Evolutionary conservation across 352 stramenopile genomes (phyloP).

Genomic region (Phytophthora tentaculata): DNA sequence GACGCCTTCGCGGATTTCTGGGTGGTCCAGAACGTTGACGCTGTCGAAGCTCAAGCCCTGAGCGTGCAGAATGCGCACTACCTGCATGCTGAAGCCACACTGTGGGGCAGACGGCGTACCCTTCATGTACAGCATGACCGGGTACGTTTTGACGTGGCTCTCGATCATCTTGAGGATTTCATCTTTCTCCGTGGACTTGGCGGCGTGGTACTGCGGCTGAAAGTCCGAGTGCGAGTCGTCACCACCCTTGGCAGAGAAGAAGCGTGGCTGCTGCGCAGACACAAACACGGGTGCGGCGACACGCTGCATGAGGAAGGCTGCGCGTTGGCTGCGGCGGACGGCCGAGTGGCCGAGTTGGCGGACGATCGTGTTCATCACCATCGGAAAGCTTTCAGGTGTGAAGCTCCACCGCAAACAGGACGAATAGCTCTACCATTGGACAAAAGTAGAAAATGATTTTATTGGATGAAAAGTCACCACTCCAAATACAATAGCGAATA

Average conservation of each 20-base stretch:
- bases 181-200: slow-evolving; percentile 86
- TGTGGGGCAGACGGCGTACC: slow-evolving; percentile 96
- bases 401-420: not conserved
- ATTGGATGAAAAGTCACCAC: slow-evolving; percentile 2
- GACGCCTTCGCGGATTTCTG: slow-evolving; percentile 97
- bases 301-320: not conserved
- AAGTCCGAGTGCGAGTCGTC: slow-evolving; percentile 91
- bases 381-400: too few relatives aligned
- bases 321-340: slow-evolving; percentile 33
- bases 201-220: slow-evolving; percentile 85
- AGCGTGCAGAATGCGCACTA: slow-evolving; percentile 95
- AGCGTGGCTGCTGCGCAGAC: slow-evolving; percentile 12
- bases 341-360: slow-evolving; percentile 43
- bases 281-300: slow-evolving; percentile 4
- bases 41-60: slow-evolving; percentile 96
- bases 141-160: slow-evolving; percentile 91
- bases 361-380: slow-evolving; percentile 45
- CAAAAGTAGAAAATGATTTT: slow-evolving; percentile 4
- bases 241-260: slow-evolving; percentile 53
- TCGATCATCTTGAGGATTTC: slow-evolving; percentile 92
- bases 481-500: too few relatives aligned
- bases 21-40: slow-evolving; percentile 99
- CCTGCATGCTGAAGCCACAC: slow-evolving; percentile 98
- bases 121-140: slow-evolving; percentile 99
- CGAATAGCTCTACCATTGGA: not conserved